Evolutionary conservation across 2,329 filamentous ascomycete genomes (phyloP), one percentile per base, ranked within the genome.

Genomic region (Biscogniauxia mediterranea): DNA sequence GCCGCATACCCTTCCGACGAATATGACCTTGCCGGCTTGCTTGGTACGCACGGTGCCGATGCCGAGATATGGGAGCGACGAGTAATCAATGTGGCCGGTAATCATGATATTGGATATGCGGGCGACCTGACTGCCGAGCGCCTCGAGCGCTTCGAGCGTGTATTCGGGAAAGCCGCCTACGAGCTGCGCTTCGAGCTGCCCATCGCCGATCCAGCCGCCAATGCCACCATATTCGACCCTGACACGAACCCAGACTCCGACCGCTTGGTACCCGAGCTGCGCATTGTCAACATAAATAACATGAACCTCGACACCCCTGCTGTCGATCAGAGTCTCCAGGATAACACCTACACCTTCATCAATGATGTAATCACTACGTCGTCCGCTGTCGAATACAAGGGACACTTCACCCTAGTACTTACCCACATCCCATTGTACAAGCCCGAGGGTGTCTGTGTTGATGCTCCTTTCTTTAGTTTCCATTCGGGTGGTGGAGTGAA

Each of bases 81-180:
- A 59, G 82, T 97, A 65, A 92, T 99, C 73, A 96, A 97, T 68
- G 86, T 98, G 25, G 93, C 88, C 0, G 95, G 95, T 1, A 99
- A 99, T 72, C 95, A 99, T 73, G 95, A 99, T 75, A 89, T 99
- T 71, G 95, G 95, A 38, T 99, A 99, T 74, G 92, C 93, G 0
- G 95, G 95, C 2, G 95, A 99, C 75, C 83, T 98, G 63, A 92
- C 89, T 50, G 78, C 83, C n/a, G 82, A 86, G 63, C 86, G 93
- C 3, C 81, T 97, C 58, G 80, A 85, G 26, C 85, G 95, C 1
- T 99, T 98, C 73, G 93, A 97, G 77, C 82, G 83, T 21, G 84
- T 85, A 1, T 99, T 96, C 78, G 95, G 95, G 60, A 91, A 88
- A 66, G 87, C 91, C 19, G 96, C 98, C 74, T 99, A 96, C 83